phyloP scores from a whole-genome alignment of 805 yeast species.

The Metschnikowia baotianmanensis region DNA sequence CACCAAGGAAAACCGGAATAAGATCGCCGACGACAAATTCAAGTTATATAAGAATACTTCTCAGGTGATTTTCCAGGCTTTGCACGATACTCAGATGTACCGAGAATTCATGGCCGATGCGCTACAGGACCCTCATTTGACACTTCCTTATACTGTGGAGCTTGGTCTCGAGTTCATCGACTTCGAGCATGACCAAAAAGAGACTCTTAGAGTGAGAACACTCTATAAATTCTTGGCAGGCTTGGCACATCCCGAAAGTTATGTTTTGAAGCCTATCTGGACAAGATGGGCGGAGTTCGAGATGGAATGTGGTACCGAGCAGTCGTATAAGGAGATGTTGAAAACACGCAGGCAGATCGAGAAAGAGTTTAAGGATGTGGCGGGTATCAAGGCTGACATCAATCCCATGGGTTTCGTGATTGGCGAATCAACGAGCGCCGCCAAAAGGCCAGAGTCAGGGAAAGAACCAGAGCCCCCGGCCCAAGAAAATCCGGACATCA shows the following conservation, averaged over 20 bases:
- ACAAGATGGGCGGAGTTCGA: conserved; percentile 73
- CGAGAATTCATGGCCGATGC: conserved; percentile 45
- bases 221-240: conserved; percentile 44
- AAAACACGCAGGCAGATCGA: conserved; percentile 48
- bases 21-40: conserved; percentile 23
- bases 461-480: conserved; percentile 1
- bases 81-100: conserved; percentile 18
- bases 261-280: conserved; percentile 44
- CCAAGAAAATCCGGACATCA: conserved; percentile 55
- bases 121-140: conserved; percentile 39
- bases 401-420: conserved; percentile 51
- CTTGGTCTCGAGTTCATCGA: conserved; percentile 54
- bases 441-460: conserved; percentile 1
- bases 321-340: conserved; percentile 71
- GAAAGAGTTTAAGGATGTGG: conserved; percentile 19
- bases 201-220: conserved; percentile 60
- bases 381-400: conserved; percentile 14
- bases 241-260: conserved; percentile 23
- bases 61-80: conserved; percentile 3
- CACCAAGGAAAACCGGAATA: conserved; percentile 14
- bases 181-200: conserved; percentile 53
- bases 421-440: conserved; percentile 23
- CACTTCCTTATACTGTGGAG: conserved; percentile 39
- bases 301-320: conserved; percentile 64
- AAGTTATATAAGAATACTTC: conserved; percentile 20